Evolutionary conservation across 768 basidiomycete genomes (phyloP), one percentile per base, ranked within the genome.

Genomic region (Candolleomyces eurysporus): DNA sequence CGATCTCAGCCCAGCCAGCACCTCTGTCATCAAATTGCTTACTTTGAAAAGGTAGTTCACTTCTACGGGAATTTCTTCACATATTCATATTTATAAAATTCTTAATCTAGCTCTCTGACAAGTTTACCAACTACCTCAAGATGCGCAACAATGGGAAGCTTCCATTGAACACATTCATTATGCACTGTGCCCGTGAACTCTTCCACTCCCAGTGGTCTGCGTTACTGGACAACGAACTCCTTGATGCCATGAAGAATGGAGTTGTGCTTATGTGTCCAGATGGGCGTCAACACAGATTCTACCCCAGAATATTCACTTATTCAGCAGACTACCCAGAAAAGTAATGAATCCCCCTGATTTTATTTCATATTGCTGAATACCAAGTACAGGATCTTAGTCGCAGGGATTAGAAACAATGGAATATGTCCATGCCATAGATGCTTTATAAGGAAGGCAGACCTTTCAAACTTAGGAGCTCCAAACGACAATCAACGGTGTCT

Each of bases 301-400:
- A 67, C 57, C 75, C 75, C 10, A 66, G 71, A 1, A 64, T 79
- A 17, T 72, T 77, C 48, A 76, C 69, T 0, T 77, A 77, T 58
- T 71, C 73, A 7, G 75, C 77, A 0, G 77, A 79, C 63, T 79
- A 78, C 59, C 76, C 74, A 8, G 75, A 79, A 58, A 78, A 77
- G 77, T 78, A 63, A 13, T 40, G 10, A 43, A 43, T 11, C 5
- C 42, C 13, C 11, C 42, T 13, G 2, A 2, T 11, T n/a, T n/a
- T 13, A 43, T n/a, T n/a, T 43, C 11, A n/a, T 11, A 43, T 13
- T n/a, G 1, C 42, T n/a, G n/a, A n/a, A 11, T n/a, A n/a, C 11
- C 3, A 17, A 46, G 5, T 16, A 22, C 40, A 58, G 57, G 19
- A 48, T 21, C 4, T 49, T 65, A 32, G 45, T 65, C 7, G 61